Base-by-base conservation (phyloP, 495 filamentous ascomycete species). In the Penicillium dipodomyicola region DNA sequence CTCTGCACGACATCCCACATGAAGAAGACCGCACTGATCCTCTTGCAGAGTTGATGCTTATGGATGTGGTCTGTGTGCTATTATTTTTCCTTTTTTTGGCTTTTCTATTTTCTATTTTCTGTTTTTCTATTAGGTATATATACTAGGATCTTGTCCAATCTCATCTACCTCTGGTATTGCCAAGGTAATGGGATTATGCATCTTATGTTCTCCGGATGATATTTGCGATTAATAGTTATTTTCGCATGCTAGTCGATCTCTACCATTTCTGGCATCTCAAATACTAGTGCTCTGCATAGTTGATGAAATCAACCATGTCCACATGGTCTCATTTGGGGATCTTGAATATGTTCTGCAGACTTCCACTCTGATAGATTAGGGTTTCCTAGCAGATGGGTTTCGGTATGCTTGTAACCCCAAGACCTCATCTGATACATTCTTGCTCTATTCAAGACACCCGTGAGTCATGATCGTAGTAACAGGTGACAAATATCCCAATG, bases 391-490 rank as follows among this genome's bases (percentile, higher is more conserved):
- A 53, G 52, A 48, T 41, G 30, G 37, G 23, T 22, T 57, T 43
- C 49, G 55, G 56, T 52, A 57, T 63, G 46, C 46, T 64, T 68
- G 65, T 65, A 65, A 65, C 66, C 64, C 46, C 35, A 43, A 45
- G 47, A 54, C 41, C 47, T 57, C 72, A 76, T 75, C 71, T 77
- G 72, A 76, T 77, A 74, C 72, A 74, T 75, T 71, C 71, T 35
- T 52, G 50, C 48, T 52, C 47, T 61, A 52, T 53, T 53, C 60
- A 52, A 60, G 56, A 56, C 41, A 33, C 4, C 45, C 55, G 58
- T 71, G 72, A 74, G 69, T 75, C 72, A 74, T 75, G 67, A 64
- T 63, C 47, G 51, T 56, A 39, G 64, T 63, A 57, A 71, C 71
- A 72, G 70, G 71, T 72, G 73, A 76, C 71, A 76, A 72, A 76